Conservation (phyloP, 306 rosid species). For the Acacia crassicarpa region DNA sequence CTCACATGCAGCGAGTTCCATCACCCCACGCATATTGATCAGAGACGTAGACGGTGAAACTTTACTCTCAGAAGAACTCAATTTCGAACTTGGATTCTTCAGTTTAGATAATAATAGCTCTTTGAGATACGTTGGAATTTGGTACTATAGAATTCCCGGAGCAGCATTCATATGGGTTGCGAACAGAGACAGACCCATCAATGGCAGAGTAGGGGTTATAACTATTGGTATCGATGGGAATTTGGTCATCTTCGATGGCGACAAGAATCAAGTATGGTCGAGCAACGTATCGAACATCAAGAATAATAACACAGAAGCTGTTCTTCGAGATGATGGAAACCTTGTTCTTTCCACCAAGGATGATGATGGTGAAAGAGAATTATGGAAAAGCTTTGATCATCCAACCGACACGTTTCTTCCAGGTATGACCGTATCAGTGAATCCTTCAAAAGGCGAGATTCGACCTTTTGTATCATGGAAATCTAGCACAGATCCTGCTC, state of each 20-base stretch:
- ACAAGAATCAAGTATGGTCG: slow-evolving; percentile 40
- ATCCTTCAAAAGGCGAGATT: slow-evolving; percentile 15
- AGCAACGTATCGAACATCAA: slow-evolving; percentile 29
- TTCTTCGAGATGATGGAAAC: slow-evolving; percentile 39
- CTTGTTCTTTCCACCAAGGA: slow-evolving; percentile 33
- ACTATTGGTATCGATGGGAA: slow-evolving; percentile 43
- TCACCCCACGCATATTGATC: slow-evolving; percentile 26
- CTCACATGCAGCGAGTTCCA: slow-evolving; percentile 48
- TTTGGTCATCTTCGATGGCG: slow-evolving; percentile 44
- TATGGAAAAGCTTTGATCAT: slow-evolving; percentile 57
- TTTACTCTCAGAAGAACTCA: slow-evolving; percentile 33
- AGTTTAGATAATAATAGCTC: slow-evolving; percentile 39
- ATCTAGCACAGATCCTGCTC: slow-evolving; percentile 52
- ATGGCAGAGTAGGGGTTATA: slow-evolving; percentile 38
- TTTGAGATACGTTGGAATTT: slow-evolving; percentile 57
- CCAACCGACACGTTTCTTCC: slow-evolving; percentile 72
- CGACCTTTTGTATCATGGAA: slow-evolving; percentile 58
- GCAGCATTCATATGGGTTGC: slow-evolving; percentile 55
- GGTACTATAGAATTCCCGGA: slow-evolving; percentile 42
- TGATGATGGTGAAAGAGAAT: neutral
- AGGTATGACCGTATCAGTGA: slow-evolving; percentile 46
- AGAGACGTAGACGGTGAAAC: slow-evolving; percentile 33
- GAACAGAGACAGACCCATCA: slow-evolving; percentile 53
- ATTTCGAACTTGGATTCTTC: slow-evolving; percentile 62
- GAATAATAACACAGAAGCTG: slow-evolving; percentile 26